Evolutionary conservation across 768 basidiomycete genomes (phyloP).

Genomic region (Dacryopinax primogenitus): DNA sequence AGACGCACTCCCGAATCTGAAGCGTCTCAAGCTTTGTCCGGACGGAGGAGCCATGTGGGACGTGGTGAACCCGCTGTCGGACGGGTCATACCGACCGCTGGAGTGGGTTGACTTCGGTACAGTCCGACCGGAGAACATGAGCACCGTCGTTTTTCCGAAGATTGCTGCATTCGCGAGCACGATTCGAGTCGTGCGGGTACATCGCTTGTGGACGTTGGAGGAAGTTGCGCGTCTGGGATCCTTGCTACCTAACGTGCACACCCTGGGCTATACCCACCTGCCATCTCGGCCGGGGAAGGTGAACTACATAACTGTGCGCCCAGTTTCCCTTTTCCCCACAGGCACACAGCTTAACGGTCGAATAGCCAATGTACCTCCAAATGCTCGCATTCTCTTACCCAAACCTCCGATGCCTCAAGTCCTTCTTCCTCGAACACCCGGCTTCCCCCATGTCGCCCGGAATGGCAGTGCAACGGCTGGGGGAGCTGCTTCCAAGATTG

Average conservation of each 20-base stretch:
- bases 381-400: neutral
- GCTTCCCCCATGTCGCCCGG: neutral
- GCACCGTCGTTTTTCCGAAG: neutral
- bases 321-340: neutral
- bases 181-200: neutral
- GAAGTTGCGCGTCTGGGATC: neutral
- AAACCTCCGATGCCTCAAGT: constrained; percentile 3
- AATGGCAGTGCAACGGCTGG: neutral
- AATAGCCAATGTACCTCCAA: neutral
- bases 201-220: neutral
- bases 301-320: constrained; percentile 4
- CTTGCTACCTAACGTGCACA: neutral
- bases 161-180: neutral
- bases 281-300: constrained; percentile 5
- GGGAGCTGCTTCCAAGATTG: neutral
- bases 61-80: neutral
- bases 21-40: constrained; percentile 2
- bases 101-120: constrained; percentile 6
- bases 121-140: neutral
- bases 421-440: constrained; percentile 3
- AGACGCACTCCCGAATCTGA: neutral
- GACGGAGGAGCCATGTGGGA: constrained; percentile 7
- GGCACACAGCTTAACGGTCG: neutral
- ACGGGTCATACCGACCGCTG: neutral
- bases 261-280: neutral